Conservation (phyloP, 1,284 basidiomycete genomes). For the Apiotrichum brassicae region DNA sequence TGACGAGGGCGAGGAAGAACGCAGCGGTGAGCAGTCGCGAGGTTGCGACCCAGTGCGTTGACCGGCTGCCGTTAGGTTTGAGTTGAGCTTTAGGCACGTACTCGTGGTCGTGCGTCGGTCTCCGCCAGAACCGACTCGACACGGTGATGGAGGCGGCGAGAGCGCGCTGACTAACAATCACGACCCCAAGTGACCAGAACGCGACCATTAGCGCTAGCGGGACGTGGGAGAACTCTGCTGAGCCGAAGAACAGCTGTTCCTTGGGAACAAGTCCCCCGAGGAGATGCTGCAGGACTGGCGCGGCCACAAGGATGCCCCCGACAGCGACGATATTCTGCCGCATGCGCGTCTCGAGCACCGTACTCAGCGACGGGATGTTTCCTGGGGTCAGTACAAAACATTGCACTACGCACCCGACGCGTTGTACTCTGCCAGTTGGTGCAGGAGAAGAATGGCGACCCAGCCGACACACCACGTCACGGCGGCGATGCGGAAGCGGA, state of each 20-base stretch:
- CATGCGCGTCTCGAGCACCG: not conserved
- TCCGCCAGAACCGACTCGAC: not conserved
- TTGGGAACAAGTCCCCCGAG: not conserved
- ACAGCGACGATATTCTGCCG: too few relatives aligned
- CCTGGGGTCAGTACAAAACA: not conserved
- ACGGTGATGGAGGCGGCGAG: not conserved
- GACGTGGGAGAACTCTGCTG: slow-evolving; percentile 1
- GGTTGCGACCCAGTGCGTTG: not conserved
- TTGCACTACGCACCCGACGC: not conserved
- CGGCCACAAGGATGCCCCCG: not conserved
- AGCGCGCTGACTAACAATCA: not conserved
- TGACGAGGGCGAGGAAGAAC: slow-evolving; percentile 60
- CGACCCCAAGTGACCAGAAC: slow-evolving; percentile 39
- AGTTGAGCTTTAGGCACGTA: too few relatives aligned
- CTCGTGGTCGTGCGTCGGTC: not conserved
- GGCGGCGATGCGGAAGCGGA: slow-evolving; percentile 65
- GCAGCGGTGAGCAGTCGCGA: slow-evolving; percentile 11
- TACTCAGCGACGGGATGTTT: not conserved
- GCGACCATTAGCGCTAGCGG: slow-evolving; percentile 49
- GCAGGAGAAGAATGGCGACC: slow-evolving; percentile 54
- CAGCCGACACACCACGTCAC: slow-evolving; percentile 66
- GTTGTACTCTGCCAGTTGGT: slow-evolving; percentile 19
- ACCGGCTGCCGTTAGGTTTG: too few relatives aligned
- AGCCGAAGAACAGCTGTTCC: slow-evolving; percentile 4
- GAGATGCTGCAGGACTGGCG: not conserved